Evolutionary conservation across 2,329 filamentous ascomycete species (phyloP).

Genomic region (Tolypocladium ophioglossoides): DNA sequence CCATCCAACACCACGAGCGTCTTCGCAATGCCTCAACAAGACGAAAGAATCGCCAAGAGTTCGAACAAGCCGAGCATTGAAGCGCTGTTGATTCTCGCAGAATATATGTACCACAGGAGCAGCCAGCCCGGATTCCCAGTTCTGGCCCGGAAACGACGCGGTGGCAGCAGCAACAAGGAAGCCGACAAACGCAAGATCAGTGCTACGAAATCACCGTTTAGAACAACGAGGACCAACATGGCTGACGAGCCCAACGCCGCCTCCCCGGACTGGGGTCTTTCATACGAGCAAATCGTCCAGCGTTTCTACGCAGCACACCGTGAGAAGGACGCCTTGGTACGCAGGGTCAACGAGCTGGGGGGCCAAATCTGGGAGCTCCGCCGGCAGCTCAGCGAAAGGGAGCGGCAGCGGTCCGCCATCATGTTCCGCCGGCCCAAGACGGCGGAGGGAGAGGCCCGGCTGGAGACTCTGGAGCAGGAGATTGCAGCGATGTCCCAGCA

Average conservation of each 20-base stretch:
- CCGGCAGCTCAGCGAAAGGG: neutral
- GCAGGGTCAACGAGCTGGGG: neutral
- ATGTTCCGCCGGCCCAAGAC: neutral
- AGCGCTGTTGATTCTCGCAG: neutral
- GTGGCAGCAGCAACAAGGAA: neutral
- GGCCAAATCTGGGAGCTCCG: neutral
- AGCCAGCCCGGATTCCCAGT: neutral
- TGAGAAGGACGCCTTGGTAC: constrained; percentile 3
- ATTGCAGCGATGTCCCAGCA: neutral
- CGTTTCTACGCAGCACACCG: neutral
- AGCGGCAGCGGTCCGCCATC: neutral
- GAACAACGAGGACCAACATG: neutral
- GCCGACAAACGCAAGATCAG: neutral
- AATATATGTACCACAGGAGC: neutral
- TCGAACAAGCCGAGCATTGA: neutral
- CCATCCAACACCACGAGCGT: neutral
- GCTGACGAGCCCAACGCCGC: neutral
- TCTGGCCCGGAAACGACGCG: neutral
- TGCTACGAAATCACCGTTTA: neutral
- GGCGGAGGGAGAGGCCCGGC: neutral
- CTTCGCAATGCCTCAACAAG: neutral
- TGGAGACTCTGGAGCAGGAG: neutral
- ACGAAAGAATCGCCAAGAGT: neutral
- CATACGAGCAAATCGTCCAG: neutral
- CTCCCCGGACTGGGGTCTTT: no score